phyloP scores from a whole-genome alignment of 352 stramenopile genomes.

The Phytophthora macrochlamydospora region DNA sequence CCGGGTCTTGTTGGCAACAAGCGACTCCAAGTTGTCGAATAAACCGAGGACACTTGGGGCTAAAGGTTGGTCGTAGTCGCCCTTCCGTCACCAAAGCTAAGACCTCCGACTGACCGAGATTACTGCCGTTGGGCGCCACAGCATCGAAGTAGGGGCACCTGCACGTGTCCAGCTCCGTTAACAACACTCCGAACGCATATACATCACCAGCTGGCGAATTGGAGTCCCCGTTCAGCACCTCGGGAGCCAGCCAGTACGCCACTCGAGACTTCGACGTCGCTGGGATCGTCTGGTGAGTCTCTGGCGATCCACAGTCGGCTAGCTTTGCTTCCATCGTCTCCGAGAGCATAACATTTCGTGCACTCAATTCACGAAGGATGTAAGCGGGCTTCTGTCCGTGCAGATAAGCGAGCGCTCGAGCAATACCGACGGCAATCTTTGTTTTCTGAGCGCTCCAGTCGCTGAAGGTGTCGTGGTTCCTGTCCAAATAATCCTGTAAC shows the following conservation, averaged over 20 bases:
- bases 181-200: constrained; percentile 60
- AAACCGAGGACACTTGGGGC: constrained; percentile 37
- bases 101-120: constrained; percentile 10
- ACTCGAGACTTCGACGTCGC: constrained; percentile 11
- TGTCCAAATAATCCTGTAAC: constrained; percentile 18
- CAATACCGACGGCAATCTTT: constrained; percentile 25
- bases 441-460: constrained; percentile 31
- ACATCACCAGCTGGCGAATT: constrained; percentile 59
- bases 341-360: constrained; percentile 30
- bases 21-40: constrained; percentile 42
- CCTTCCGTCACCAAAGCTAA: constrained; percentile 22
- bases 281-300: constrained; percentile 3
- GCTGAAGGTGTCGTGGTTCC: constrained; percentile 2
- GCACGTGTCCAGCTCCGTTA: constrained; percentile 46
- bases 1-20: constrained; percentile 47
- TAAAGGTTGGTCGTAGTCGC: constrained; percentile 48
- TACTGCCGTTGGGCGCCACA: constrained; percentile 7
- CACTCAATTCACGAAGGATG: constrained; percentile 16
- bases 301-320: constrained; percentile 19
- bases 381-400: constrained; percentile 20
- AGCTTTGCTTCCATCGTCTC: constrained; percentile 24
- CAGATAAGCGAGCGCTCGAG: constrained; percentile 32
- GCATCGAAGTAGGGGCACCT: constrained; percentile 20
- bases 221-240: constrained; percentile 57
- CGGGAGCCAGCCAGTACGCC: constrained; percentile 43